Base-by-base conservation (phyloP, 345 rosid species). In the Cochlearia excelsa region DNA sequence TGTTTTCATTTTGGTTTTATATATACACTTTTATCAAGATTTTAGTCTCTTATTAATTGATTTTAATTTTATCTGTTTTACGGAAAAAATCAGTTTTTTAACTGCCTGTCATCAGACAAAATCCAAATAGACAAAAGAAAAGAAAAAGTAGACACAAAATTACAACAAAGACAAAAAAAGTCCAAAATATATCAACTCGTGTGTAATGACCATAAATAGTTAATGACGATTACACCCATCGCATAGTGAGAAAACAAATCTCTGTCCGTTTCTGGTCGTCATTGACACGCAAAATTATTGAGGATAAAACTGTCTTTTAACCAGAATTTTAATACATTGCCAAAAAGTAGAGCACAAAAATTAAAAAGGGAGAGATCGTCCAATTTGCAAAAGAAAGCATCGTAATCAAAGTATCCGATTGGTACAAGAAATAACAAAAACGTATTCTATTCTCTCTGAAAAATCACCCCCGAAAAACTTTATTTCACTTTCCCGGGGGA, bases 401-500 rank as follows among this genome's bases (percentile, higher is more conserved):
- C 54, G n/a, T 39, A 68, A 47, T 55, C 61, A 49, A 69, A 43
- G 65, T 42, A 63, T 49, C 69, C 50, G 44, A 48, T 70, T 50
- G 64, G 52, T 26, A 4, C 42, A 52, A 52, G n/a, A 29, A 49
- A 16, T 16, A 1, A 55, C 10, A 40, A 28, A 45, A 30, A 61
- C 63, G 55, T 45, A 3, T 38, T 6, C 35, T 51, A 38, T 47
- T 26, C 49, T 28, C 28, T 64, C 53, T 39, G 23, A 16, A 16
- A 16, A 16, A 16, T 16, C 23, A 16, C 23, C 23, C 23, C 23
- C 23, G 23, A 16, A 16, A 16, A 16, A 44, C 6, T 37, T 68
- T 59, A 40, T 9, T 26, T 7, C 70, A 71, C 57, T 71, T 65
- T 71, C 75, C 66, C 70, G 75, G 75, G 70, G 42, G 50, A 58